A percentile compares a stretch with the other conserved stretches of the same genome.
Conservation (phyloP, 2,329 filamentous ascomycete genomes). For the Microdochium nivale region DNA sequence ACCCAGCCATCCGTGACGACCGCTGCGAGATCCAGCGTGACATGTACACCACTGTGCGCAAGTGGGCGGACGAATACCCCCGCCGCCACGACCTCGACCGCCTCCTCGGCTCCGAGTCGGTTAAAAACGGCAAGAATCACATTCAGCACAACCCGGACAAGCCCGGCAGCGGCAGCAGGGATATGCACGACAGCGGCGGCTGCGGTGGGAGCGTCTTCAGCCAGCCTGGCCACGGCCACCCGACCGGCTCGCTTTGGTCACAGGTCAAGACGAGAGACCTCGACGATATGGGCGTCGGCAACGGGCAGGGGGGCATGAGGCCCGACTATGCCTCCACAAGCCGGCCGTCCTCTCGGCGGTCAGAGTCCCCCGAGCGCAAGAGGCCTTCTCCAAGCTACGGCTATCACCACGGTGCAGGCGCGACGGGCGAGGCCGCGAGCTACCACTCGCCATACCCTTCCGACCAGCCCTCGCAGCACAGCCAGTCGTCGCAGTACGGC, state of each 20-base stretch:
- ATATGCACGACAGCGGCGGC: constrained; percentile 33
- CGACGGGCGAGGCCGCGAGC: constrained; percentile 2
- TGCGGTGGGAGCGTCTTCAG: constrained; percentile 26
- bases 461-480: constrained; percentile 2
- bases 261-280: constrained; percentile 53
- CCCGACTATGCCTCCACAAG: constrained; percentile 11
- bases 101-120: constrained; percentile 74
- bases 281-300: constrained; percentile 41
- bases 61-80: constrained; percentile 66
- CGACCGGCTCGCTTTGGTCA: constrained; percentile 50
- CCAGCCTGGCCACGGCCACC: constrained; percentile 45
- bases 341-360: constrained; percentile 8
- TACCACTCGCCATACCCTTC: constrained; percentile 4
- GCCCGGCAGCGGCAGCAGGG: constrained; percentile 25
- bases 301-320: constrained; percentile 25
- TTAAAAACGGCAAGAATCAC: constrained; percentile 78
- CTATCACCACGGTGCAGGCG: constrained; percentile 3
- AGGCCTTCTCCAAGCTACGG: constrained; percentile 1
- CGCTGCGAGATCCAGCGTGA: constrained; percentile 69
- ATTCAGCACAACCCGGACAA: constrained; percentile 27
- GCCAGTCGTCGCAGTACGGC: constrained; percentile 4
- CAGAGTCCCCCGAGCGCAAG: constrained; percentile 13
- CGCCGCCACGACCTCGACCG: constrained; percentile 62
- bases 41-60: constrained; percentile 82
- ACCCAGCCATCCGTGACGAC: constrained; percentile 73